These are phyloP conservation scores for Rhizopogon vinicolor DNA, from an alignment of 768 basidiomycete species.

Conservation along the genomic window DNA sequence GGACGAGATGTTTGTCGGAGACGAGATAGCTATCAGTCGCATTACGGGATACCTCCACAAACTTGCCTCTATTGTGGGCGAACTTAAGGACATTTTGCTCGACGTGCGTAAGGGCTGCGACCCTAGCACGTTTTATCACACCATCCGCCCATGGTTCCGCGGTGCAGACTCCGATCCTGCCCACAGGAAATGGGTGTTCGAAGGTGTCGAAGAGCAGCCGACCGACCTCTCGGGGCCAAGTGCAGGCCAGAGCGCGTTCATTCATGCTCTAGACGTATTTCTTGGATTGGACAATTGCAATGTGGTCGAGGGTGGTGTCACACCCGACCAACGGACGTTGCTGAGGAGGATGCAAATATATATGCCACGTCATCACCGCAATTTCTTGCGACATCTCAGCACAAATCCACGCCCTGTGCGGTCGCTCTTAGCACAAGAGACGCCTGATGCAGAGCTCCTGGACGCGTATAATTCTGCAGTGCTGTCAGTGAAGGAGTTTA, in stretches of 20 bases:
- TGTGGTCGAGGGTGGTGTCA: constrained; percentile 8
- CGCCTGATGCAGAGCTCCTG: constrained; percentile 26
- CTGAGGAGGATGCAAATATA: constrained; percentile 73
- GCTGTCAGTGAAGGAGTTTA: constrained; percentile 60
- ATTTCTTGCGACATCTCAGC: constrained; percentile 68
- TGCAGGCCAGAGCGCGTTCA: constrained; percentile 77
- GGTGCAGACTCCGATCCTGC: constrained; percentile 55
- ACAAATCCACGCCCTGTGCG: constrained; percentile 59
- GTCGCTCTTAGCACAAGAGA: constrained; percentile 35
- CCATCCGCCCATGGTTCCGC: constrained; percentile 77
- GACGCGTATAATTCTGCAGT: constrained; percentile 66
- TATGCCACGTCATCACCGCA: constrained; percentile 79
- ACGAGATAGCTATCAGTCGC: constrained; percentile 58
- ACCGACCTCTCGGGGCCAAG: constrained; percentile 70
- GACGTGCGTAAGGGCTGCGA: constrained; percentile 66
- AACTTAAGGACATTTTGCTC: constrained; percentile 56
- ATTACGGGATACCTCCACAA: constrained; percentile 58
- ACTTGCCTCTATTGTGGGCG: constrained; percentile 63
- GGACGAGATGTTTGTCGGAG: constrained; percentile 84
- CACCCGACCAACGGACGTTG: constrained; percentile 34
- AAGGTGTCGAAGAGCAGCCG: constrained; percentile 51
- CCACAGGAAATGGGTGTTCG: constrained; percentile 50
- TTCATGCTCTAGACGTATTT: constrained; percentile 72
- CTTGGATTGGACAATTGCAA: constrained; percentile 55
- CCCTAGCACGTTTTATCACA: constrained; percentile 67